These are phyloP conservation scores for Fusarium sp. DNA, from an alignment of 2,329 filamentous ascomycete genomes.

Conservation along the genomic window DNA sequence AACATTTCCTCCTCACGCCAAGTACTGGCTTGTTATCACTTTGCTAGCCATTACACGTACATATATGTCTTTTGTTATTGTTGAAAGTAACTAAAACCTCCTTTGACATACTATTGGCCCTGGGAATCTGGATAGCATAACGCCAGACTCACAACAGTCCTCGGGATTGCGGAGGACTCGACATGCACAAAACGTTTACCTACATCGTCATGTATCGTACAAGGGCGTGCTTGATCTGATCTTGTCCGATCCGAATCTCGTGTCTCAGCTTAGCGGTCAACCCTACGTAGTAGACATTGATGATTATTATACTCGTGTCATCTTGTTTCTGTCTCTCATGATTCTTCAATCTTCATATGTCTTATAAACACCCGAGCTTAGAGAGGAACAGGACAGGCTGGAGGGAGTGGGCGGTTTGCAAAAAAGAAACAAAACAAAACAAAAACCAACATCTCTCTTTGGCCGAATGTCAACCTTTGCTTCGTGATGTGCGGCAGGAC, in stretches of 20 bases:
- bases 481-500: neutral
- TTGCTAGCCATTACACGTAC: neutral
- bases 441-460: neutral
- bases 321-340: conserved; percentile 2
- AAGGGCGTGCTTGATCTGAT: conserved; percentile 22
- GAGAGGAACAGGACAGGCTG: neutral
- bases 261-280: neutral
- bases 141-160: neutral
- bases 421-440: neutral
- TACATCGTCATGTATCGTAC: conserved; percentile 9
- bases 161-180: neutral
- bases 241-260: conserved; percentile 2
- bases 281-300: conserved; percentile 1
- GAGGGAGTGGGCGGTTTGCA: too few relatives aligned
- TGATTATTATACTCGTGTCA: conserved; percentile 2
- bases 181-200: conserved; percentile 5
- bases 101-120: too few relatives aligned
- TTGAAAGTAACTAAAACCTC: too few relatives aligned
- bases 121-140: neutral
- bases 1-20: too few relatives aligned
- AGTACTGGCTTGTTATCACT: neutral
- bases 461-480: neutral
- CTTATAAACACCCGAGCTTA: too few relatives aligned
- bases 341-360: neutral
- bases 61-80: too few relatives aligned